A percentile compares a stretch with the other conserved stretches of the same genome.
Conservation (phyloP, 2,329 filamentous ascomycete species). For the Aspergillus clavatus region DNA sequence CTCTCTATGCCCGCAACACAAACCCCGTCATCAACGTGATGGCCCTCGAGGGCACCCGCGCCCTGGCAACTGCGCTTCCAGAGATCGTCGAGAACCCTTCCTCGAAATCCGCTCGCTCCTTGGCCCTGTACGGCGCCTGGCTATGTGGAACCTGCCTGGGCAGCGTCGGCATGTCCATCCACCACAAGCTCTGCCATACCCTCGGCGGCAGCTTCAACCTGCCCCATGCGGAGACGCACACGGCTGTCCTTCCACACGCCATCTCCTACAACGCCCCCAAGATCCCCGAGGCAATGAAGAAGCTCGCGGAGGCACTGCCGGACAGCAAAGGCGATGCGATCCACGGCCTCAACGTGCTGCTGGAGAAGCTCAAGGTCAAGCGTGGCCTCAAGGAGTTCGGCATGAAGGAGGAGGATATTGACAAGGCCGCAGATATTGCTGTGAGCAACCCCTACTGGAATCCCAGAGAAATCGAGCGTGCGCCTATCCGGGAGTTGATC, state of each 20-base stretch:
- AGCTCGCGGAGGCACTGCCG: constrained; percentile 51
- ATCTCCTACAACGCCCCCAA: constrained; percentile 58
- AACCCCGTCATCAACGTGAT: constrained; percentile 58
- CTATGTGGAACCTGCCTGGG: constrained; percentile 59
- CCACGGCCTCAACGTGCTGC: constrained; percentile 52
- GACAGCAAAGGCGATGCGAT: constrained; percentile 56
- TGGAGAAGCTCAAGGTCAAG: constrained; percentile 52
- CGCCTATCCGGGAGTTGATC: constrained; percentile 52
- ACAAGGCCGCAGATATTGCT: constrained; percentile 56
- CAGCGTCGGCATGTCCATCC: constrained; percentile 58
- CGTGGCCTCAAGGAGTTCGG: constrained; percentile 52
- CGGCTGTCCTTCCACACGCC: constrained; percentile 58
- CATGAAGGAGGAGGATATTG: constrained; percentile 58
- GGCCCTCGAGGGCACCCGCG: constrained; percentile 53
- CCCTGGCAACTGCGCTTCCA: constrained; percentile 52
- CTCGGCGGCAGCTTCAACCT: constrained; percentile 60
- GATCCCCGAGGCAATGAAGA: constrained; percentile 50
- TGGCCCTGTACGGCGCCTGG: constrained; percentile 60
- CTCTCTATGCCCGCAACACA: constrained; percentile 57
- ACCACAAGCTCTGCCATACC: constrained; percentile 65
- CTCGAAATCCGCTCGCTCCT: constrained; percentile 45
- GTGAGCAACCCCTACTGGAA: constrained; percentile 58
- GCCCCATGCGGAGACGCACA: constrained; percentile 63
- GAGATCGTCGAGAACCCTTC: constrained; percentile 46
- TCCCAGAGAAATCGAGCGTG: constrained; percentile 51